Evolutionary conservation across 2,329 filamentous ascomycete genomes (phyloP), one percentile per base, ranked within the genome.

Genomic region (Gnomoniopsis smithogilvyi): DNA sequence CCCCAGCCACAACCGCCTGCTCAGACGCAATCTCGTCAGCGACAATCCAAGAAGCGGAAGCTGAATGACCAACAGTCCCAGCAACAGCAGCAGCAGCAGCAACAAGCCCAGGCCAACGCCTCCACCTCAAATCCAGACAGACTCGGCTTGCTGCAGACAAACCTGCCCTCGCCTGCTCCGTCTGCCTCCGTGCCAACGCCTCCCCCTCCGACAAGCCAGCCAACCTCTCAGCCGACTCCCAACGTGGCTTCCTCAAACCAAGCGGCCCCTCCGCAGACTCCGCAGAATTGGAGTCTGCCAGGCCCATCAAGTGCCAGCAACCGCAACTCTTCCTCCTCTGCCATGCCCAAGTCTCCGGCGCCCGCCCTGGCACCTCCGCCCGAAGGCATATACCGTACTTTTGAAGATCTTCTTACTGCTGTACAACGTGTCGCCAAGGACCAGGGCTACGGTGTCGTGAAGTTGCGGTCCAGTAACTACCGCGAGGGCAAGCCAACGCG

Each of bases 401-500:
- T 86, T 62, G 83, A 86, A 33, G 83, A 86, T 61, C 75, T 86
- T 46, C 76, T 86, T 66, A 74, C 74, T 3, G 79, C 82, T 21
- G 81, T 86, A 10, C 83, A 86, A 69, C 80, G 80, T 46, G 78
- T 82, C 4, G 82, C 83, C 7, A 86, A 86, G 67, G 83, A 86
- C 54, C 82, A 86, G 64, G 83, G 83, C 51, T 86, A 85, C 63
- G 82, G 82, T 43, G 82, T 86, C 15, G 83, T 86, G 64, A 86
- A 86, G 73, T 74, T 86, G 12, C 80, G 83, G 38, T 82, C 83
- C 6, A 85, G 82, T 66, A 86, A 86, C 71, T 86, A 86, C 64
- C 82, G 83, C 48, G 83, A 86, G 56, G 80, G 81, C 61, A 85
- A 85, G 65, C 82, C 83, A 1, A 86, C 83, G 21, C 80, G 83